These are phyloP conservation scores for Condylostoma magnum DNA, from an alignment of 169 alveolate genomes.

Conservation along the genomic window DNA sequence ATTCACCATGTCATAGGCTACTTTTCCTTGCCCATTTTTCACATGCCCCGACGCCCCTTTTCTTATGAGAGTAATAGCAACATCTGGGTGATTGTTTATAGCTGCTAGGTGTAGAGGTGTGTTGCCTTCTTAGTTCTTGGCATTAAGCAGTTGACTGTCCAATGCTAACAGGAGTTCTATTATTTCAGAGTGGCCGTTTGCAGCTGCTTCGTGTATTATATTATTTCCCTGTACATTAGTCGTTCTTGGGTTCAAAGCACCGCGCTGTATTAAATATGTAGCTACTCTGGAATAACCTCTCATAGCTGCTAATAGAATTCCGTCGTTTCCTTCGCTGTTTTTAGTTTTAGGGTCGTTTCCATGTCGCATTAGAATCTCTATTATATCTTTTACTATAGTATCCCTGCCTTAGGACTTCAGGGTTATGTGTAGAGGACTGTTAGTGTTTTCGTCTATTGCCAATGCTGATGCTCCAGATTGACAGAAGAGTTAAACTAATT, in stretches of 20 bases:
- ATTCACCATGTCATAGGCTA: background rate
- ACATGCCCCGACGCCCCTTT: conserved; percentile 19
- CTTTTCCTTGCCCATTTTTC: conserved; percentile 13
- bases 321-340: conserved; percentile 27
- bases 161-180: background rate
- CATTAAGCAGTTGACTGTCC: conserved; percentile 21
- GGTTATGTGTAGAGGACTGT: conserved; percentile 20
- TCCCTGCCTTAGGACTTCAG: conserved; percentile 16
- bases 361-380: background rate
- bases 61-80: conserved; percentile 25
- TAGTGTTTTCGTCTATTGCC: background rate
- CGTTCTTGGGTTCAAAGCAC: background rate
- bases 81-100: conserved; percentile 39
- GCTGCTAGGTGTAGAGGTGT: conserved; percentile 51
- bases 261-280: background rate
- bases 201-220: conserved; percentile 14
- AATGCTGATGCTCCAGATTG: background rate
- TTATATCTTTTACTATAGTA: conserved; percentile 13
- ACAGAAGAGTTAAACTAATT: background rate
- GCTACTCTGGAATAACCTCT: conserved; percentile 4
- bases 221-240: background rate
- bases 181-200: conserved; percentile 12
- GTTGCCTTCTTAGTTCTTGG: conserved; percentile 48
- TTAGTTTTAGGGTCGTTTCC: background rate
- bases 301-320: conserved; percentile 1